phyloP scores from a whole-genome alignment of 176 grass and related monocot species.

The Cenchrus purpureus region DNA sequence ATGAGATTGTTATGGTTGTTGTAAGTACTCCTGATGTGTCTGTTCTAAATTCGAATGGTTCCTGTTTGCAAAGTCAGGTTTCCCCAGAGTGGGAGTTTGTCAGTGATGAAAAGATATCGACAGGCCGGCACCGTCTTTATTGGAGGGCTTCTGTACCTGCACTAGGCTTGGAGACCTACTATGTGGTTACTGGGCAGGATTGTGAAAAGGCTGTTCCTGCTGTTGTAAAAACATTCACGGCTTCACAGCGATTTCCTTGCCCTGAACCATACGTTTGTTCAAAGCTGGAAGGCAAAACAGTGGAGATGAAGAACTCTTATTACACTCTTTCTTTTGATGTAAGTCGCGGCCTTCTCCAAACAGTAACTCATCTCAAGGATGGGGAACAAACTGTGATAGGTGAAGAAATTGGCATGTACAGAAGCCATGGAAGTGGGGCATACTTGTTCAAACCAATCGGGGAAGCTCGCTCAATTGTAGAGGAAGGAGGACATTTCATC shows the following conservation, averaged over 20 bases:
- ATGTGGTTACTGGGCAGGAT: conserved; percentile 58
- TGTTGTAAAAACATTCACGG: conserved; percentile 61
- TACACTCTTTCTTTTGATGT: conserved; percentile 83
- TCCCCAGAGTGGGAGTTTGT: conserved; percentile 86
- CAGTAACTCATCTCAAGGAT: conserved; percentile 54
- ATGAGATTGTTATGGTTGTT: conserved; percentile 93
- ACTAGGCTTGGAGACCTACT: conserved; percentile 89
- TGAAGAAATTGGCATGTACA: conserved; percentile 96
- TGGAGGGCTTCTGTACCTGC: conserved; percentile 95
- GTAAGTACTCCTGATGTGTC: conserved; percentile 70
- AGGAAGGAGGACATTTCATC: conserved; percentile 78
- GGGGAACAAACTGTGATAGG: conserved; percentile 62
- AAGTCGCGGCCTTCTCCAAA: conserved; percentile 76
- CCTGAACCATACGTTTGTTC: conserved; percentile 89
- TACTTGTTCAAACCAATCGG: conserved; percentile 95
- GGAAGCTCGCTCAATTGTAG: conserved; percentile 71
- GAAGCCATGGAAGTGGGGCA: conserved; percentile 83
- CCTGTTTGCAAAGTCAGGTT: conserved; percentile 94
- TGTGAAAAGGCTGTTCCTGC: conserved; percentile 82
- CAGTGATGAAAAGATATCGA: conserved; percentile 49
- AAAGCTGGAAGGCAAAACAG: conserved; percentile 64
- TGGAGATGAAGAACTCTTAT: conserved; percentile 68
- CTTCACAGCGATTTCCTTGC: conserved; percentile 64
- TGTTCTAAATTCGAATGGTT: conserved; percentile 78
- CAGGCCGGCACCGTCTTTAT: conserved; percentile 81